Evolutionary conservation across 768 basidiomycete species (phyloP), one percentile per base, ranked within the genome.

Genomic region (Amylocystis lapponica): DNA sequence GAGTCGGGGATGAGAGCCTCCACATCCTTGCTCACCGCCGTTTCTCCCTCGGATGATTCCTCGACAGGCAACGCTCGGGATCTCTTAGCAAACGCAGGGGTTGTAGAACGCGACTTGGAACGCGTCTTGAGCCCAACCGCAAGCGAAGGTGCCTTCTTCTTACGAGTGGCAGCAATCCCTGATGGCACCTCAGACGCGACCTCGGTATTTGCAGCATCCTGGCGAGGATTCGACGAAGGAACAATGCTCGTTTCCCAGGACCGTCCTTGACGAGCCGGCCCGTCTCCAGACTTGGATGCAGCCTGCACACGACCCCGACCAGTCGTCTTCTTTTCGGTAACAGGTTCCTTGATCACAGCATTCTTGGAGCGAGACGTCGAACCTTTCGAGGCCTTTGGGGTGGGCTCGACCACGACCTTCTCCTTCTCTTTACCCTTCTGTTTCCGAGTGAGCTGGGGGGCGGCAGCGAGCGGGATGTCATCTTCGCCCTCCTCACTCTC

Each of bases 161-260:
- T 41, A 42, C 19, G 23, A 30, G 41, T 2, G 25, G 42, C 26
- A 29, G 32, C 30, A 14, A n/a, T n/a, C n/a, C n/a, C n/a, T n/a
- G n/a, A n/a, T n/a, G n/a, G n/a, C n/a, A n/a, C n/a, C n/a, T n/a
- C n/a, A n/a, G n/a, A n/a, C n/a, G n/a, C n/a, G n/a, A n/a, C n/a
- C n/a, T n/a, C n/a, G n/a, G 41, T 17, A 26, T 41, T 12, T 38
- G 31, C 3, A 32, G 45, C 1, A 40, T 30, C 35, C 47, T 54
- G 27, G 39, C 74, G 72, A 3, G 81, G 79, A 33, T 76, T 63
- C 14, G 82, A 85, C 0, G 81, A 81, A 5, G 80, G 80, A 11
- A 82, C 59, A 41, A 70, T 63, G 8, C 53, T 55, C 10, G 31
- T 27, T 11, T 35, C 41, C 32, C 30, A n/a, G 11, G 34, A 27